Evolutionary conservation across 2,329 filamentous ascomycete genomes (phyloP), one percentile per base, ranked within the genome.

Genomic region (Botrytis porri): DNA sequence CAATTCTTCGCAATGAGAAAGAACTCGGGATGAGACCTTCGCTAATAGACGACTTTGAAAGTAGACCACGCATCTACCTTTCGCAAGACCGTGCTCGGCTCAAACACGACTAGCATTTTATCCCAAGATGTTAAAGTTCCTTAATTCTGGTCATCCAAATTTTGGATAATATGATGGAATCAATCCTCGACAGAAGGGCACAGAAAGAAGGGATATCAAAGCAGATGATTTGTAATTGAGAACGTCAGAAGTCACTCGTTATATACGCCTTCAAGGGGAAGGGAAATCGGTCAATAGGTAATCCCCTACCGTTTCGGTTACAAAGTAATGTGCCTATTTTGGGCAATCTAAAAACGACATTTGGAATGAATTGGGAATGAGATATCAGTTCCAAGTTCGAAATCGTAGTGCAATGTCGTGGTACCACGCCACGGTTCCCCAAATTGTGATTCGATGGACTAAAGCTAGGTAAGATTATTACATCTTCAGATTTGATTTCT

Each of bases 241-340:
- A 14, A n/a, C 1, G 22, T 51, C 10, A 51, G 4, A 51, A n/a
- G 48, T n/a, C 10, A 51, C 25, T n/a, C 10, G 12, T 14, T n/a
- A 51, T 51, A 14, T n/a, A n/a, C 22, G 4, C 10, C 4, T 51
- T n/a, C 48, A 14, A 12, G 10, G 14, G 25, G 10, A 51, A 51
- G 10, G 4, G 14, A n/a, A 14, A 1, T 7, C 5, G 10, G 25
- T 22, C 22, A n/a, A 14, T 14, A 6, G 18, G 4, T 2, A n/a
- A n/a, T 51, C 2, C 48, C 25, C 48, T 51, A 14, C 25, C 14
- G 4, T 6, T n/a, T 5, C 7, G 10, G 48, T 1, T 51, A 6
- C 22, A n/a, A 51, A 51, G 10, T n/a, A 14, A 14, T n/a, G 25
- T 51, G 9, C 22, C 1, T 51, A 14, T 51, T 51, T 14, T n/a